These are phyloP conservation scores for Starmerella geochares DNA, from an alignment of 805 yeast species.

Conservation along the genomic window DNA sequence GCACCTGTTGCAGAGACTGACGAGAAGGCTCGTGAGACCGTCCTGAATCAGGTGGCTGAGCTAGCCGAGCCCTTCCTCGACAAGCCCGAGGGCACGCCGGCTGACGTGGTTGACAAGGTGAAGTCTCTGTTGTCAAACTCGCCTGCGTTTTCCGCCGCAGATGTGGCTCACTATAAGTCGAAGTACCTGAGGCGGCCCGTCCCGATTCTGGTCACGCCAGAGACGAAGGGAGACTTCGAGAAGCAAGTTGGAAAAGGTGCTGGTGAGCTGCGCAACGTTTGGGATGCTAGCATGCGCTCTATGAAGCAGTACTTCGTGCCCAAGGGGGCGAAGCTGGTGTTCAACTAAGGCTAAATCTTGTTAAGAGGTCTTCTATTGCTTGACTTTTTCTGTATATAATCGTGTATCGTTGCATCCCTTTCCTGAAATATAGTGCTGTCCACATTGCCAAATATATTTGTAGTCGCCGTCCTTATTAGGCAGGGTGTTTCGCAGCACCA, in stretches of 20 bases:
- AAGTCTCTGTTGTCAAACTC: constrained; percentile 34
- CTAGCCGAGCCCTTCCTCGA: constrained; percentile 16
- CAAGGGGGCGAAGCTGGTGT: constrained; percentile 24
- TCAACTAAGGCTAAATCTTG: constrained; percentile 18
- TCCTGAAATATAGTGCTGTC: constrained; percentile 29
- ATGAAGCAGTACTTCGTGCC: constrained; percentile 40
- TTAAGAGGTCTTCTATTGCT: not conserved
- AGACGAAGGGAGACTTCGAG: constrained; percentile 27
- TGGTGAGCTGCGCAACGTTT: constrained; percentile 44
- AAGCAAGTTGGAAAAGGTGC: constrained; percentile 40
- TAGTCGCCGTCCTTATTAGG: constrained; percentile 31
- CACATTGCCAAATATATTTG: constrained; percentile 59
- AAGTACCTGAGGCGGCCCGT: constrained; percentile 46
- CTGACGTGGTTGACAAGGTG: constrained; percentile 37
- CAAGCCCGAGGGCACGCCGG: constrained; percentile 28
- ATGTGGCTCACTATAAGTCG: constrained; percentile 37
- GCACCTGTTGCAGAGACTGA: constrained; percentile 6
- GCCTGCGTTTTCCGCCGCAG: constrained; percentile 31
- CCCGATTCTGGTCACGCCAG: constrained; percentile 42
- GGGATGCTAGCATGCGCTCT: constrained; percentile 47
- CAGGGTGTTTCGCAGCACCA: constrained; percentile 49
- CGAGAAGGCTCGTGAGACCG: constrained; percentile 4
- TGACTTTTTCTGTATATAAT: constrained; percentile 13
- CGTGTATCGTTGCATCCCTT: constrained; percentile 24
- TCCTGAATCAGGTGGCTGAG: constrained; percentile 23